Conservation (phyloP, 345 rosid species). For the Citrus mangshanensis region DNA sequence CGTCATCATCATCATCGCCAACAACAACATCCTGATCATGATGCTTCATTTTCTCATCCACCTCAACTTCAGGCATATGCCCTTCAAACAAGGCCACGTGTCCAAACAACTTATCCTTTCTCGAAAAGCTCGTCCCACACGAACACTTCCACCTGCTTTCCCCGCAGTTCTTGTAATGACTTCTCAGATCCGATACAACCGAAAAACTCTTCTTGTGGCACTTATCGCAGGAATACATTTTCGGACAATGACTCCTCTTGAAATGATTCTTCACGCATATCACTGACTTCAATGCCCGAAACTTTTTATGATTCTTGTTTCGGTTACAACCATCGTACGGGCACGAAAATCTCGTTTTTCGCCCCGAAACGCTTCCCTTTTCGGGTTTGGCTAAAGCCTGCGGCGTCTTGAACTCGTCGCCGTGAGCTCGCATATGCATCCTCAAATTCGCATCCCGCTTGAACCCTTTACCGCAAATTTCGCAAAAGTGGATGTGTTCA, state of each 20-base stretch:
- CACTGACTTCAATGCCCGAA: slow-evolving; percentile 58
- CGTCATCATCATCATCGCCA: slow-evolving; percentile 19
- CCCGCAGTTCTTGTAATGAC: slow-evolving; percentile 65
- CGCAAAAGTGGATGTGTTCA: slow-evolving; percentile 67
- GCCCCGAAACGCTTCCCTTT: background rate
- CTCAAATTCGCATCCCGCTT: slow-evolving; percentile 72
- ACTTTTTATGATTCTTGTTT: slow-evolving; percentile 52
- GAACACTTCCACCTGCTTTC: slow-evolving; percentile 65
- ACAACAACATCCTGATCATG: slow-evolving; percentile 6
- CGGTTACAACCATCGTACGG: slow-evolving; percentile 63
- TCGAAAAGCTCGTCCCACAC: slow-evolving; percentile 63
- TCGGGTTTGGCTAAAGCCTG: slow-evolving; percentile 55
- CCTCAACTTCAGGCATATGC: slow-evolving; percentile 57
- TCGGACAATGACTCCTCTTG: slow-evolving; percentile 83
- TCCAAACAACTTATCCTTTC: slow-evolving; percentile 74
- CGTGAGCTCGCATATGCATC: slow-evolving; percentile 87
- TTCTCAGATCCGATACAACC: slow-evolving; percentile 59
- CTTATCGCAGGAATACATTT: slow-evolving; percentile 51
- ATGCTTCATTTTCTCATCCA: slow-evolving; percentile 20
- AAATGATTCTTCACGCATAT: slow-evolving; percentile 67
- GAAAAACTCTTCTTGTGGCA: slow-evolving; percentile 66
- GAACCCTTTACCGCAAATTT: slow-evolving; percentile 73
- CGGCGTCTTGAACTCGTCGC: slow-evolving; percentile 61
- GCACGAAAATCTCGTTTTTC: slow-evolving; percentile 51
- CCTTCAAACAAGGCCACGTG: slow-evolving; percentile 76